phyloP scores from a whole-genome alignment of 768 basidiomycete genomes.

The Russula emetica region DNA sequence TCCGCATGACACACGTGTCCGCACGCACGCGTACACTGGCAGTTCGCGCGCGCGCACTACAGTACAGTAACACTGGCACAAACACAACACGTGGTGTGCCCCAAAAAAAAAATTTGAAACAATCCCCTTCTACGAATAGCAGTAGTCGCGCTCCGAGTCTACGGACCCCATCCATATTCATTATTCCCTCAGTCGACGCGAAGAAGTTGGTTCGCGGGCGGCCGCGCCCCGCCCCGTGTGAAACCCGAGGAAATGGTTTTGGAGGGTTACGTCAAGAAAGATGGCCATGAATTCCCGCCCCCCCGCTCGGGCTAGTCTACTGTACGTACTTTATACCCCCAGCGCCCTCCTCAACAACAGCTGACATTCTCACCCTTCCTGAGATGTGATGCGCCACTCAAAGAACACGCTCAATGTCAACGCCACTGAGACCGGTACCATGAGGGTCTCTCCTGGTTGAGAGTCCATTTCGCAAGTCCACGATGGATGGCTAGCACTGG shows the following conservation, averaged over 20 bases:
- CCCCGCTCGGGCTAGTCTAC: neutral
- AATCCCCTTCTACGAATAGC: too few relatives aligned
- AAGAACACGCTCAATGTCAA: neutral
- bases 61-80: too few relatives aligned
- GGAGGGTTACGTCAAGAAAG: slow-evolving; percentile 12
- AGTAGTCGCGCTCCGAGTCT: neutral
- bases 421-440: neutral
- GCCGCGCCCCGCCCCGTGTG: neutral
- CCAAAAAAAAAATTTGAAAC: too few relatives aligned
- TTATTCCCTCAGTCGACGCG: too few relatives aligned
- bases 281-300: neutral
- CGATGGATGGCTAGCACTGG: slow-evolving; percentile 9
- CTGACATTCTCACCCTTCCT: neutral
- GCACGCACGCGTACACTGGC: too few relatives aligned
- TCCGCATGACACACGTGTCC: too few relatives aligned
- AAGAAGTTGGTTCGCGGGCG: neutral
- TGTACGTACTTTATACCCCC: neutral
- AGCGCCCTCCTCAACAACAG: neutral
- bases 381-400: neutral
- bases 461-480: neutral
- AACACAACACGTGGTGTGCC: too few relatives aligned
- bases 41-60: too few relatives aligned
- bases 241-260: neutral
- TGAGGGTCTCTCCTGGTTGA: too few relatives aligned
- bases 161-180: too few relatives aligned